Percentiles rank a stretch among this genome's conserved stretches.
Evolutionary conservation across 2,329 filamentous ascomycete genomes (phyloP).

Genomic region (Fusarium sarcochroum): DNA sequence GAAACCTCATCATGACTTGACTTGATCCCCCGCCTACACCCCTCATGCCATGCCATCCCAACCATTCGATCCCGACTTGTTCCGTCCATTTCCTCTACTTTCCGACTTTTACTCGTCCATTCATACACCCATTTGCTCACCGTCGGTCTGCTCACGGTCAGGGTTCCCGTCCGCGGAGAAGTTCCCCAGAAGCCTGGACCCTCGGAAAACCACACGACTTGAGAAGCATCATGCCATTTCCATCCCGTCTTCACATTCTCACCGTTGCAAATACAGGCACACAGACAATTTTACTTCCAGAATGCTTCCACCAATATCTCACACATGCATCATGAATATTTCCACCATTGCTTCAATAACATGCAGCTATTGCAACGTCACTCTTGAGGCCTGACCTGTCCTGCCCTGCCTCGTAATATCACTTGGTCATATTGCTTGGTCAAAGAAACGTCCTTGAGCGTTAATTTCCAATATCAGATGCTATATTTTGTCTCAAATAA

Average conservation of each 20-base stretch:
- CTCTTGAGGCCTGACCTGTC: background rate
- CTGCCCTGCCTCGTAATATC: background rate
- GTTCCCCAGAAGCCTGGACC: slow-evolving; percentile 15
- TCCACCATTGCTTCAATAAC: slow-evolving; percentile 8
- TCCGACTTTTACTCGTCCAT: slow-evolving; percentile 33
- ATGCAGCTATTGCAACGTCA: slow-evolving; percentile 1
- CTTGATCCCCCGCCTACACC: slow-evolving; percentile 16
- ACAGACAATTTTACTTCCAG: slow-evolving; percentile 3
- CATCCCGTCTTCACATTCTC: slow-evolving; percentile 10
- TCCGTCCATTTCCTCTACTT: slow-evolving; percentile 28
- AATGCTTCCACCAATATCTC: slow-evolving; percentile 15
- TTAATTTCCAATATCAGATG: slow-evolving; percentile 18
- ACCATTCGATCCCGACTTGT: slow-evolving; percentile 34
- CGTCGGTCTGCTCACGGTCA: slow-evolving; percentile 43
- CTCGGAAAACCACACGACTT: slow-evolving; percentile 28
- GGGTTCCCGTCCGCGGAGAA: slow-evolving; percentile 20
- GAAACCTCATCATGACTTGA: slow-evolving; percentile 24
- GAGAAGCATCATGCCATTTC: slow-evolving; percentile 35
- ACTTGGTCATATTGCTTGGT: background rate
- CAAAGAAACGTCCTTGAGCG: background rate
- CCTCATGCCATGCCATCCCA: slow-evolving; percentile 23
- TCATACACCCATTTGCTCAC: slow-evolving; percentile 24
- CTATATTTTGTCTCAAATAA: slow-evolving; percentile 34
- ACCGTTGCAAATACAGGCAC: background rate
- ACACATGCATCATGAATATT: slow-evolving; percentile 3